Base-by-base conservation (phyloP, 345 rosid species). In the Kandelia obovata region DNA sequence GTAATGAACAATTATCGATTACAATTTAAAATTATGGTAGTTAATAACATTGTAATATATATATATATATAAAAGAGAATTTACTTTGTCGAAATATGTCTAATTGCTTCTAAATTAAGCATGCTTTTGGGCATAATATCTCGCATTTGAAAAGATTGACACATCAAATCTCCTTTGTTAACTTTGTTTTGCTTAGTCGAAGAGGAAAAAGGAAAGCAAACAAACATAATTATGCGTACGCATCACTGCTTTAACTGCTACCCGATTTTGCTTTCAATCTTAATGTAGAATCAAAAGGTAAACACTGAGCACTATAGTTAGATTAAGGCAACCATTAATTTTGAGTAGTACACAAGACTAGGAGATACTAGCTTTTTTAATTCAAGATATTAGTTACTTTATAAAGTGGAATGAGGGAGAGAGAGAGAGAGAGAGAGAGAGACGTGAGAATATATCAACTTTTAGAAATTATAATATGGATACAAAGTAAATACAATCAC, bases 381-480 rank as follows among this genome's bases (percentile, higher is more conserved):
- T 65, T 70, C 53, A 70, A 71, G 67, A 70, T 73, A 69, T 79
- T 1, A 8, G 39, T 75, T 55, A 19, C 74, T 72, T 72, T 60
- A 19, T 1, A 5, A 28, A 35, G 1, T 2, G 20, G 58, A 43
- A 64, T 28, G 34, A 20, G 51, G 6, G 15, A 21, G 64, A 5
- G 4, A 32, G 9, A 1, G 9, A 34, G 9, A 34, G 9, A 34
- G 1, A 34, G 37, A 34, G 7, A 10, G 7, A 7, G 37, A 34
- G 9, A 34, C 9, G 7, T 6, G 37, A 34, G 37, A 34, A 34
- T 34, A 6, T 34, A 7, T 34, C 37, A 34, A 1, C 5, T 34
- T 7, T 34, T 34, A 6, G 7, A 34, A 34, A 34, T 6, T 6
- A 34, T 6, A 6, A 34, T 1, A 7, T 6, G 1, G 37, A 34